These are phyloP conservation scores for Corymbia citriodora DNA, from an alignment of 441 rosid species.

Conservation along the genomic window DNA sequence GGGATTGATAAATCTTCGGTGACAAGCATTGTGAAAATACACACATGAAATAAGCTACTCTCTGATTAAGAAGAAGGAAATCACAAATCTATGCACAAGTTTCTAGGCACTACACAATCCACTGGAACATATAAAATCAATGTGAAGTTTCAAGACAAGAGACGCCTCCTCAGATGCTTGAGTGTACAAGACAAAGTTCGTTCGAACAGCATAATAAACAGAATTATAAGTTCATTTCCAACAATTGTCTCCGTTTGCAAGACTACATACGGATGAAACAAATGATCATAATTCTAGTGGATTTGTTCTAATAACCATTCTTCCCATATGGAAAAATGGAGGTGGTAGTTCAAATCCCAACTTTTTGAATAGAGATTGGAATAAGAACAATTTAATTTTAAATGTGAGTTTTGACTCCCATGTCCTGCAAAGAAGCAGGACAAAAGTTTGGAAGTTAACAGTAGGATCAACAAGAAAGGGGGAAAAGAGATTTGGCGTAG, in stretches of 20 bases:
- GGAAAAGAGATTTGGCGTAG: background rate
- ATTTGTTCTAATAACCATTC: background rate
- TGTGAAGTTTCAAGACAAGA: background rate
- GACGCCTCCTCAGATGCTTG: background rate
- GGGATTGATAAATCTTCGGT: background rate
- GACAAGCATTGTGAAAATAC: background rate
- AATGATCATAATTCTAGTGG: background rate
- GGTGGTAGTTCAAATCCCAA: too few relatives aligned
- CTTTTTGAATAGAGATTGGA: too few relatives aligned
- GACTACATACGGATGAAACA: background rate
- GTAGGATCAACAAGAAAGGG: too few relatives aligned
- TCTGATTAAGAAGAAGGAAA: background rate
- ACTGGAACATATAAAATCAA: background rate
- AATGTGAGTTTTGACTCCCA: too few relatives aligned
- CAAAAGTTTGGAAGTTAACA: too few relatives aligned
- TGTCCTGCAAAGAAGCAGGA: too few relatives aligned
- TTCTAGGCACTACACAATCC: background rate
- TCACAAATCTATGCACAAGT: background rate
- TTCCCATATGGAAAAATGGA: too few relatives aligned
- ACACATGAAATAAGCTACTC: background rate
- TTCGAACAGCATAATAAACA: background rate
- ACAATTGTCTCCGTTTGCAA: background rate
- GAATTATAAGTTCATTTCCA: background rate
- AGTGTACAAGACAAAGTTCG: background rate
- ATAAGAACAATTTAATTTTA: too few relatives aligned